Evolutionary conservation across 768 basidiomycete genomes (phyloP).

Genomic region (Terana coerulea): DNA sequence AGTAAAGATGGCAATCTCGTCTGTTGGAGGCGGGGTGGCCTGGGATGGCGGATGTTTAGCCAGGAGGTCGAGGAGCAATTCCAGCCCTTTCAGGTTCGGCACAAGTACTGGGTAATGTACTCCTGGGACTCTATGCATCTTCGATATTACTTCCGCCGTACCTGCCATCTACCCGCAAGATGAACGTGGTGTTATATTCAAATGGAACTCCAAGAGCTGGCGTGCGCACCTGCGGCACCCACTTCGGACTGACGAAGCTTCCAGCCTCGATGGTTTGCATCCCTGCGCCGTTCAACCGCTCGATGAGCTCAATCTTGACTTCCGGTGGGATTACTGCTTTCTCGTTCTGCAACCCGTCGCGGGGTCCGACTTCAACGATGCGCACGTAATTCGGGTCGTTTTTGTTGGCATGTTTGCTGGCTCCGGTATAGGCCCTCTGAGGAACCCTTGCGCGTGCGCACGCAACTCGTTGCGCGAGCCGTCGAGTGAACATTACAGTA

Average conservation of each 20-base stretch:
- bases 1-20: constrained; percentile 88
- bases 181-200: not conserved
- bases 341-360: constrained; percentile 93
- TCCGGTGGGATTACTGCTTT: constrained; percentile 65
- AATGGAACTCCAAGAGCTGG: not conserved
- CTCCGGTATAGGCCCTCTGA: not conserved
- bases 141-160: constrained; percentile 67
- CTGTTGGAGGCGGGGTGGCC: constrained; percentile 45
- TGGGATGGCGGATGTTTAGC: constrained; percentile 26
- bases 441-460: not conserved
- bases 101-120: constrained; percentile 76
- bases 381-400: constrained; percentile 39
- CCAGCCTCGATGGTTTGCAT: constrained; percentile 73
- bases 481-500: not conserved
- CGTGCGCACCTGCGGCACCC: constrained; percentile 80
- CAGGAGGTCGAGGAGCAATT: constrained; percentile 61
- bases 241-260: constrained; percentile 90
- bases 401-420: not conserved
- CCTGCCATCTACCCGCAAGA: constrained; percentile 69
- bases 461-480: not conserved
- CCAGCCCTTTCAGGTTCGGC: constrained; percentile 76
- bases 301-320: constrained; percentile 77
- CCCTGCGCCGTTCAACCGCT: constrained; percentile 67
- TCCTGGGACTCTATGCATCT: constrained; percentile 48
- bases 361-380: constrained; percentile 87